phyloP scores from a whole-genome alignment of 148 eudicot genomes.

The Chenopodium quinoa region DNA sequence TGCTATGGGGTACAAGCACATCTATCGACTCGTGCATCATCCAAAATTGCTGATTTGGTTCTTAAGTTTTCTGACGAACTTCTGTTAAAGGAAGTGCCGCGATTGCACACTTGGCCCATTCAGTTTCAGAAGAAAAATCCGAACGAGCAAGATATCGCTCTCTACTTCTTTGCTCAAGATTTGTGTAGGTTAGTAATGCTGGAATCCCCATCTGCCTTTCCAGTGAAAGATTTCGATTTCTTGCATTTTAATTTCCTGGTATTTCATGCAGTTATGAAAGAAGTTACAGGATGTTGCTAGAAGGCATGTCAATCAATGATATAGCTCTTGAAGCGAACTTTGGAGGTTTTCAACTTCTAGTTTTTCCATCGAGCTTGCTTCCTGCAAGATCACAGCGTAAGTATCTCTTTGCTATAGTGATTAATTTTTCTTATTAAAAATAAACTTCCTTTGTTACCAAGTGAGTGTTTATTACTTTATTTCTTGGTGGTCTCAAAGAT shows the following conservation, averaged over 20 bases:
- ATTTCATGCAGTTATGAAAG: constrained; percentile 35
- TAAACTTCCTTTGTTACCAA: background rate
- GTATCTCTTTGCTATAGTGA: background rate
- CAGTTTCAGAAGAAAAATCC: constrained; percentile 60
- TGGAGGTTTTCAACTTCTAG: constrained; percentile 40
- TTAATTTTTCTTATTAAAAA: background rate
- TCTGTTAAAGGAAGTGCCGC: constrained; percentile 54
- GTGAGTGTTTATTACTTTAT: too few species aligned
- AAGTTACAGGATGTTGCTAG: constrained; percentile 36
- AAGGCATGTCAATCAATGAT: constrained; percentile 40
- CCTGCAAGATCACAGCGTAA: constrained; percentile 46
- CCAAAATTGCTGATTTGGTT: constrained; percentile 42
- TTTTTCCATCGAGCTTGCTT: constrained; percentile 47
- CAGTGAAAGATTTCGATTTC: background rate
- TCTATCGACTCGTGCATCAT: constrained; percentile 40
- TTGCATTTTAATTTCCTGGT: constrained; percentile 6
- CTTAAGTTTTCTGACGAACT: constrained; percentile 52
- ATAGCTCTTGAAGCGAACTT: constrained; percentile 41
- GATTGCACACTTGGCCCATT: constrained; percentile 63
- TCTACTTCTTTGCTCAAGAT: constrained; percentile 61
- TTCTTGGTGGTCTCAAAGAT: background rate
- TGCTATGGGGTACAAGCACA: constrained; percentile 49
- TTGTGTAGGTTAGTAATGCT: constrained; percentile 33
- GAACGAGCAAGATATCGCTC: constrained; percentile 53
- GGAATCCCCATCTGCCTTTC: background rate